Conservation (phyloP, 2,329 filamentous ascomycete genomes). For the Trichoderma atrobrunneum region DNA sequence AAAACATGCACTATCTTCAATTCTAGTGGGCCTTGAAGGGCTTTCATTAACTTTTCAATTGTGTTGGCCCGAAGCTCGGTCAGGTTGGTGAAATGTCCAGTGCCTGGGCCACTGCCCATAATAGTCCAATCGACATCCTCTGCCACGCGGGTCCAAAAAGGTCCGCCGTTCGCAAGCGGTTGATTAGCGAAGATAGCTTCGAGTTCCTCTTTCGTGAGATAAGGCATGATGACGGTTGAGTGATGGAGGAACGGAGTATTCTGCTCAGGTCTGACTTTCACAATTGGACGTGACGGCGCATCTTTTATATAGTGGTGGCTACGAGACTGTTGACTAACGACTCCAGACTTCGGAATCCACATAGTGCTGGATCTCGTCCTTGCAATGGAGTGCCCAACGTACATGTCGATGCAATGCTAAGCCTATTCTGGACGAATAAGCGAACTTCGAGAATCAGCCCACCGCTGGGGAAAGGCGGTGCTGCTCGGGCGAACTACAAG, state of each 20-base stretch:
- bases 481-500: neutral
- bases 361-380: neutral
- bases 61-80: neutral
- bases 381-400: neutral
- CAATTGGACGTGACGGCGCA: neutral
- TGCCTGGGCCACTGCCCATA: neutral
- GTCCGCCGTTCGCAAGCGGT: neutral
- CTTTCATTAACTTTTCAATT: neutral
- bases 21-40: neutral
- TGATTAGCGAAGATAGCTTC: neutral
- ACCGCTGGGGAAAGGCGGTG: neutral
- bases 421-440: neutral
- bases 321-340: neutral
- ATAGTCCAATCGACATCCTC: neutral
- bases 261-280: neutral
- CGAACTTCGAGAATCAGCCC: neutral
- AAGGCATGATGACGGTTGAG: neutral
- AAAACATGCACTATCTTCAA: neutral
- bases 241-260: neutral
- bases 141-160: neutral
- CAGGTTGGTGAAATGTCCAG: neutral
- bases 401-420: neutral
- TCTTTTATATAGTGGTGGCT: neutral
- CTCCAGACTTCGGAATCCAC: neutral
- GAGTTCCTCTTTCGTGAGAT: neutral